These are phyloP conservation scores for Termitomyces sp. DNA, from an alignment of 768 basidiomycete genomes.

Conservation along the genomic window DNA sequence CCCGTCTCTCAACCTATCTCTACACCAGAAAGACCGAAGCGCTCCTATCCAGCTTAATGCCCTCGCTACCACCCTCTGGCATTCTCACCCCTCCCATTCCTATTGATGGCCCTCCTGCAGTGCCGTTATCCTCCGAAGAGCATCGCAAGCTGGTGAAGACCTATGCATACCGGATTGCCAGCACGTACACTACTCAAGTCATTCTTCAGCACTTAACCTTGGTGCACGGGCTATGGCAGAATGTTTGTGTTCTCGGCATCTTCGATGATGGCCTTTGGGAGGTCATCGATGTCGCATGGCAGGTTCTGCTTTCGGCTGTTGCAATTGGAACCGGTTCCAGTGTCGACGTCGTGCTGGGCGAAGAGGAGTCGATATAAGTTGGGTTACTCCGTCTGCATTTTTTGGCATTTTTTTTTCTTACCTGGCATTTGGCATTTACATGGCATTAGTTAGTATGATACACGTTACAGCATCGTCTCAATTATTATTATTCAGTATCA, in stretches of 20 bases:
- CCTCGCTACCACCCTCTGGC: conserved; percentile 24
- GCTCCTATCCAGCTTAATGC: conserved; percentile 50
- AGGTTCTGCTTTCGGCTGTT: conserved; percentile 57
- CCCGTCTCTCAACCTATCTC: conserved; percentile 54
- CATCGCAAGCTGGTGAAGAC: conserved; percentile 10
- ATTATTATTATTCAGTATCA: background rate
- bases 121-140: background rate
- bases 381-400: background rate
- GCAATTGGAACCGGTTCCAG: conserved; percentile 41
- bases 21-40: conserved; percentile 53
- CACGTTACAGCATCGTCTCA: background rate
- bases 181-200: conserved; percentile 36
- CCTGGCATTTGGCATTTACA: background rate
- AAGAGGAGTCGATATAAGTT: background rate
- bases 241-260: conserved; percentile 64
- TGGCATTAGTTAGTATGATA: background rate
- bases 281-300: conserved; percentile 63
- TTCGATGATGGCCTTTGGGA: conserved; percentile 64
- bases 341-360: conserved; percentile 13
- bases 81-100: conserved; percentile 15
- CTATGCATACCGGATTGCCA: conserved; percentile 30
- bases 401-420: background rate
- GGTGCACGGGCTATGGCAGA: conserved; percentile 69
- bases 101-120: background rate
- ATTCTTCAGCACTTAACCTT: conserved; percentile 46